Percentiles rank a stretch among this genome's conserved stretches.
phyloP scores from a whole-genome alignment of 139 green algal species.

The Chlamydomonas sp. region DNA sequence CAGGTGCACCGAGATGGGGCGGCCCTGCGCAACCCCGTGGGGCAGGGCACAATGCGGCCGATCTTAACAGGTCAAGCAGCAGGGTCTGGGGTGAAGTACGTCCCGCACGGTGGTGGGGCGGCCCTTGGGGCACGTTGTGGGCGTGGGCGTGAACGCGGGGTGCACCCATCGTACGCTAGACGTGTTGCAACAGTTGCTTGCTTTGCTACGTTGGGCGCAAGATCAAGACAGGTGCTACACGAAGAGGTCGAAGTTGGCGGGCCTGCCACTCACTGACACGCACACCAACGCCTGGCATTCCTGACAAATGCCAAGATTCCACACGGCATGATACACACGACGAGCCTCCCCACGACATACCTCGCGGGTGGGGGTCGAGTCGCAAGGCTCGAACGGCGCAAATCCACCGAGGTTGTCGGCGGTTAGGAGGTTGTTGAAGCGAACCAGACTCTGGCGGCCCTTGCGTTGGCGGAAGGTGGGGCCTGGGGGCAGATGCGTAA shows the following conservation, averaged over 20 bases:
- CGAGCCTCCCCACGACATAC: neutral
- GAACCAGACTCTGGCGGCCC: constrained; percentile 17
- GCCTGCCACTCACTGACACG: no score
- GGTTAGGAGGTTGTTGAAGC: constrained; percentile 16
- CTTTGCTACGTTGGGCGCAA: no score
- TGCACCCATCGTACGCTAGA: no score
- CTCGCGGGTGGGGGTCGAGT: neutral
- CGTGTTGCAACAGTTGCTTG: no score
- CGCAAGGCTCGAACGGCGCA: neutral
- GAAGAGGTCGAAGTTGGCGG: no score
- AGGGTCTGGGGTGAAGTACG: neutral
- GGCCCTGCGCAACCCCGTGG: neutral
- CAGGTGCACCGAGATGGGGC: constrained; percentile 11
- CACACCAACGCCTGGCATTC: no score
- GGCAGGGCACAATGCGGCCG: neutral
- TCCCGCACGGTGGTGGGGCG: no score
- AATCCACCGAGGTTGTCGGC: neutral
- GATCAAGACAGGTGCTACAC: no score
- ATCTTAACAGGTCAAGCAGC: neutral
- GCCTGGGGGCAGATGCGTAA: neutral
- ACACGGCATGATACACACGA: no score
- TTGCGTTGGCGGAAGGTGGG: constrained; percentile 4
- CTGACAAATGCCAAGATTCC: no score
- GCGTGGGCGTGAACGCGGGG: no score
- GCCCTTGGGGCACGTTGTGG: no score